Evolutionary conservation across 2,329 filamentous ascomycete species (phyloP), one percentile per base, ranked within the genome.

Genomic region (Triangularia setosa): DNA sequence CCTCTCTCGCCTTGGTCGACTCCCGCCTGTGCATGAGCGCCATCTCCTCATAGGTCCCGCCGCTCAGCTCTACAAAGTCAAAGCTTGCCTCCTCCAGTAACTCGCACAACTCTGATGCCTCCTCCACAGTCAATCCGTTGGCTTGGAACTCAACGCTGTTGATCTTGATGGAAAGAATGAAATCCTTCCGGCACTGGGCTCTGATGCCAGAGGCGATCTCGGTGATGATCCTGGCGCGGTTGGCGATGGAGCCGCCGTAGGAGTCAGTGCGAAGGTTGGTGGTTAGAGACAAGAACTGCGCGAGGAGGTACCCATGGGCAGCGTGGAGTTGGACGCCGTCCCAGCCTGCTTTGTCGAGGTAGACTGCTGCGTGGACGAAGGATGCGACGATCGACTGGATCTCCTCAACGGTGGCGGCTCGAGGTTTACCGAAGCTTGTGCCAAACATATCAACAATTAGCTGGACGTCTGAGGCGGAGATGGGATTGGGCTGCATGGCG

Each of bases 21-120:
- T 77, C 76, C 9, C 73, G 77, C 75, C 82, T 78, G 73, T 84
- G 79, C 1, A 67, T 0, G 79, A 48, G 40, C 40, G n/a, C 82
- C 4, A 83, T 73, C 28, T 79, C 73, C 74, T 87, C 81, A 71
- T 86, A 86, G 0, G 83, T 87, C 2, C 85, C 85, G 25, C 85
- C 85, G 0, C 78, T 81, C 0, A 87, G 77, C 74, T 88, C 85
- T 12, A 87, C 83, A 68, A 85, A 84, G 72, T 85, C 79, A 60
- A 86, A 84, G 64, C 81, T 79, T 57, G n/a, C 40, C n/a, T 76
- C 71, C 71, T 86, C 82, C 1, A 86, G 75, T 23, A 79, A 72
- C 53, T 76, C 72, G 73, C 80, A 82, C 63, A 87, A 74, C 28
- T 78, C 71, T 28, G 75, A 77, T 1, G 81, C 81, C 65, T 86